Conservation (phyloP, 2,329 filamentous ascomycete species). For the Colletotrichum tropicicola region DNA sequence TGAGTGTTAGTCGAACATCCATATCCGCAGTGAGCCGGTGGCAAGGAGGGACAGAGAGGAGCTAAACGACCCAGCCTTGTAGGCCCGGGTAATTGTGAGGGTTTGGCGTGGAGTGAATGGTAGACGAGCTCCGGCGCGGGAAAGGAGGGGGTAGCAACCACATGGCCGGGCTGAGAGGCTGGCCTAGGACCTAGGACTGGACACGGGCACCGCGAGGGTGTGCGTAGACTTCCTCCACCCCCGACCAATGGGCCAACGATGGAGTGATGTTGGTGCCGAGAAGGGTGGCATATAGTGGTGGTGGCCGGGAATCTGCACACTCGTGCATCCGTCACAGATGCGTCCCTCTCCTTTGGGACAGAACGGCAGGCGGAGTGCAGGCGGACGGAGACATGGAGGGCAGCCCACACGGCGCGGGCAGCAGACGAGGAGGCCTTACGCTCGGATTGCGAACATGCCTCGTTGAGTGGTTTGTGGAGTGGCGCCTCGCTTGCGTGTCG, state of each 20-base stretch:
- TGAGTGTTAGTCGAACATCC: not conserved
- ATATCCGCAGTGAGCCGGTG: constrained; percentile 3
- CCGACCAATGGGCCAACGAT: not conserved
- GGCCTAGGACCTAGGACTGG: not conserved
- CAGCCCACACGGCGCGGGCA: too few species aligned
- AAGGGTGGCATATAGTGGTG: not conserved
- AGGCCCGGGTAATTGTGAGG: not conserved
- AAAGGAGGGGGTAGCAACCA: not conserved
- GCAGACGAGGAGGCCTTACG: not conserved
- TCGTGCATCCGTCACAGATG: constrained; percentile 28
- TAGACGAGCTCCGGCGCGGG: not conserved
- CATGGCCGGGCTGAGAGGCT: not conserved
- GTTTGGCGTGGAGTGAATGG: constrained; percentile 15
- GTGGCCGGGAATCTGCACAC: constrained; percentile 28
- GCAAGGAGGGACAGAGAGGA: not conserved
- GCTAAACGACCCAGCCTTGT: not conserved
- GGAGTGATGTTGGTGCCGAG: not conserved
- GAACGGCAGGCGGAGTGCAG: not conserved
- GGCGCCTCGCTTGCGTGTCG: constrained; percentile 3
- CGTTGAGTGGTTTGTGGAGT: not conserved
- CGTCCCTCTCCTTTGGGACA: constrained; percentile 26
- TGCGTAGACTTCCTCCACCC: not conserved
- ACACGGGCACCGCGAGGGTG: not conserved
- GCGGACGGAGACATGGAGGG: not conserved
- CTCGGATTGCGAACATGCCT: too few species aligned